These are phyloP conservation scores for Globisporangium uncinulatum DNA, from an alignment of 352 stramenopile species.

Conservation along the genomic window DNA sequence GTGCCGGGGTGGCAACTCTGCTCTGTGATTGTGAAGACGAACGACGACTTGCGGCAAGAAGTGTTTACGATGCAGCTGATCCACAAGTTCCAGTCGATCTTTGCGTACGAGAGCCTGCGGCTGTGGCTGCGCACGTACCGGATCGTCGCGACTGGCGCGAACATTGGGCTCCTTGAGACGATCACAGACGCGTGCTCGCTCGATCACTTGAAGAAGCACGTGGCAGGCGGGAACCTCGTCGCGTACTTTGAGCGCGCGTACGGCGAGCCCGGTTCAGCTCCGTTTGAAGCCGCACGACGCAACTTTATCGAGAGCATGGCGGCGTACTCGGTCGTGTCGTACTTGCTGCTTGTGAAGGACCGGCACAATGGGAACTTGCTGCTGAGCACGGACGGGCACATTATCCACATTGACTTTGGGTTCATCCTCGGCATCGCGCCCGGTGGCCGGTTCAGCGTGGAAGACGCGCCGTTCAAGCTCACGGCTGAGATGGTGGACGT, in stretches of 20 bases:
- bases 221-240: slow-evolving; percentile 78
- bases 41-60: slow-evolving; percentile 97
- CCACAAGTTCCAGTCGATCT: slow-evolving; percentile 92
- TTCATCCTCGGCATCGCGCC: slow-evolving; percentile 98
- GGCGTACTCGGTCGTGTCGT: slow-evolving; percentile 97
- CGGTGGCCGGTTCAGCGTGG: slow-evolving; percentile 95
- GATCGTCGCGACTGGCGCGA: slow-evolving; percentile 92
- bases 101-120: slow-evolving; percentile 87
- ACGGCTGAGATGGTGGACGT: slow-evolving; percentile 97
- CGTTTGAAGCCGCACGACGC: slow-evolving; percentile 64
- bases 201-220: slow-evolving; percentile 95
- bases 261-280: slow-evolving; percentile 28
- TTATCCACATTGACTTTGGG: slow-evolving; percentile 99
- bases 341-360: slow-evolving; percentile 97
- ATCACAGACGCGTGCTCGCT: slow-evolving; percentile 96
- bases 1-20: slow-evolving; percentile 87
- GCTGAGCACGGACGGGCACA: slow-evolving; percentile 91
- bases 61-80: slow-evolving; percentile 97
- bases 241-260: slow-evolving; percentile 87
- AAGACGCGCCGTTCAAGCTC: slow-evolving; percentile 99
- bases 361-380: slow-evolving; percentile 99
- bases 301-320: slow-evolving; percentile 96
- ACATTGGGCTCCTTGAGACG: slow-evolving; percentile 94
- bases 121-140: slow-evolving; percentile 94
- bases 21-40: slow-evolving; percentile 96